These are phyloP conservation scores for Parasarocladium wereldwijsianum DNA, from an alignment of 2,329 filamentous ascomycete genomes.

Conservation along the genomic window DNA sequence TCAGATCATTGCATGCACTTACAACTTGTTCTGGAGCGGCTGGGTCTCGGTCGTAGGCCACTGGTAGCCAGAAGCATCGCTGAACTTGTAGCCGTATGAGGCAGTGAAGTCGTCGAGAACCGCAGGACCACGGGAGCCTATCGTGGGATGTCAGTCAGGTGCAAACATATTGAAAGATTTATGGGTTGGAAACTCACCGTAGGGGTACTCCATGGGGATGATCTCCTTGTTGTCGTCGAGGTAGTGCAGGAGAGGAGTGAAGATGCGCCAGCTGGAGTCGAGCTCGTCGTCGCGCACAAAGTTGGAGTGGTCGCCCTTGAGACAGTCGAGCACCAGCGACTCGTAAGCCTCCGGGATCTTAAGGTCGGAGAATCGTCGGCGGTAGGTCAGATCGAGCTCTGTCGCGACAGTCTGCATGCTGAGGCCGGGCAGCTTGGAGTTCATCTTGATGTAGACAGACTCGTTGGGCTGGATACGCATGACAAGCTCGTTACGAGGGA, in stretches of 20 bases:
- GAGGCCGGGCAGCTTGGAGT: slow-evolving; percentile 94
- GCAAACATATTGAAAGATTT: background rate
- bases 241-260: slow-evolving; percentile 93
- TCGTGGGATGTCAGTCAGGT: slow-evolving; percentile 8
- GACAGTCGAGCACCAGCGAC: slow-evolving; percentile 87
- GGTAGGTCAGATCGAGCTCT: slow-evolving; percentile 94
- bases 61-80: slow-evolving; percentile 87
- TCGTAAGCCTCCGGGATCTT: slow-evolving; percentile 99
- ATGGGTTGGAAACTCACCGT: slow-evolving; percentile 48
- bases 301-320: slow-evolving; percentile 99
- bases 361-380: slow-evolving; percentile 93
- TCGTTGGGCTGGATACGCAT: slow-evolving; percentile 99
- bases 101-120: slow-evolving; percentile 97
- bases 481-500: slow-evolving; percentile 96
- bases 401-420: slow-evolving; percentile 99
- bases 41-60: slow-evolving; percentile 70
- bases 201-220: slow-evolving; percentile 98
- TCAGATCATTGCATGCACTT: slow-evolving; percentile 30
- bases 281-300: slow-evolving; percentile 96
- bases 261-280: slow-evolving; percentile 96
- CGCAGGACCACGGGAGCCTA: slow-evolving; percentile 89
- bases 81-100: slow-evolving; percentile 98
- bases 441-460: slow-evolving; percentile 99
- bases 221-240: slow-evolving; percentile 99
- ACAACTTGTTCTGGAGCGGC: slow-evolving; percentile 59